Base-by-base conservation (phyloP, 1,284 basidiomycete genomes). In the Albatrellus sp. region DNA sequence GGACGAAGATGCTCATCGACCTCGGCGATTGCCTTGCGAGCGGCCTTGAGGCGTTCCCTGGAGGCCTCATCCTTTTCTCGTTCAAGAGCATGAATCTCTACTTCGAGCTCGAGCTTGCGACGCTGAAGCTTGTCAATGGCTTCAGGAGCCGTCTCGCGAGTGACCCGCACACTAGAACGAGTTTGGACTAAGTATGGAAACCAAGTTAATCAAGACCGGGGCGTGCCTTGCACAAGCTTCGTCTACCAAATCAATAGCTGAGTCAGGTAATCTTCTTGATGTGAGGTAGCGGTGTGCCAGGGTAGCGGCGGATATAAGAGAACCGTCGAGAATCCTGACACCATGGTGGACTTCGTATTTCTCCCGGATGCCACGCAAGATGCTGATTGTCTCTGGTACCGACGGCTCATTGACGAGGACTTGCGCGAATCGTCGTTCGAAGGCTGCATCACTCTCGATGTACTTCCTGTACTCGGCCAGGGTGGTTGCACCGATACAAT, bases 221-320 rank as follows among this genome's bases (percentile, higher is more conserved):
- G 58, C 73, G 55, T 57, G 79, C 80, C 79, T 84, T 28, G 90
- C 89, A 58, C 88, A 88, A 31, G 93, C 91, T 61, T 98, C 93
- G 52, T 98, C 91, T 16, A 97, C 79, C 40, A 94, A 68, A 60
- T 97, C 90, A 55, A 97, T 96, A 17, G 91, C 91, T 29, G 90
- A 77, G 61, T 94, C 90, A 6, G 92, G 91, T 30, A 94, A 66
- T 50, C 89, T 72, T 54, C 89, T 72, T 9, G 81, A 81, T 2
- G 90, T 91, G 44, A 98, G 71, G 58, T 98, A 98, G 40, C 96
- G 90, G 63, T 92, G 89, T 8, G 96, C 93, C 45, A 98, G 75
- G 28, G 85, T 87, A 0, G 93, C 92, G 3, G 94, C 93, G 19
- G 84, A 72, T 51, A 98, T 93, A 44, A 98, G 70, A 1, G 94